phyloP scores from a whole-genome alignment of 345 rosid species.

The Dipteronia dyeriana region DNA sequence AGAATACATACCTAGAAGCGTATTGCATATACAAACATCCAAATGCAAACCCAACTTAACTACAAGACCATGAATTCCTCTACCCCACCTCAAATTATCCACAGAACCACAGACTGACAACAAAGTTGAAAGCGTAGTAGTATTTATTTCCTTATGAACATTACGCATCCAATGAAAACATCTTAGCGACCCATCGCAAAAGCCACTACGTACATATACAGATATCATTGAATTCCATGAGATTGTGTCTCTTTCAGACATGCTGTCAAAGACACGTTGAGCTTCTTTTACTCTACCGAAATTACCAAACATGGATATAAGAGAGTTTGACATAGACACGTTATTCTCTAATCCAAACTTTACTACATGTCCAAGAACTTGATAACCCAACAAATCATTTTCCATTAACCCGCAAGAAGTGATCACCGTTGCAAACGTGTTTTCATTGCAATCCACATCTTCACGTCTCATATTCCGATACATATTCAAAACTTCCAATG shows the following conservation, averaged over 20 bases:
- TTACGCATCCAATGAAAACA: constrained; percentile 58
- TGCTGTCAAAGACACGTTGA: constrained; percentile 45
- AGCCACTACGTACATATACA: constrained; percentile 57
- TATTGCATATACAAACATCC: constrained; percentile 57
- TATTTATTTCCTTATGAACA: constrained; percentile 49
- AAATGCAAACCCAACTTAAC: constrained; percentile 56
- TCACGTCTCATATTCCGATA: constrained; percentile 56
- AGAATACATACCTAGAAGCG: constrained; percentile 72
- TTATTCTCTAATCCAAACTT: constrained; percentile 59
- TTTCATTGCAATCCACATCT: constrained; percentile 59
- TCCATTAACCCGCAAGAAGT: constrained; percentile 61
- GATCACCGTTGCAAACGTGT: constrained; percentile 64
- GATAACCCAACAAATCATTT: constrained; percentile 54
- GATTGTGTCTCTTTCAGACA: constrained; percentile 65
- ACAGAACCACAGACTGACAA: constrained; percentile 58
- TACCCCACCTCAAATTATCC: constrained; percentile 67
- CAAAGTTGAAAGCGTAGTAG: constrained; percentile 68
- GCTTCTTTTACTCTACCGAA: constrained; percentile 52
- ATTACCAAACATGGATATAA: constrained; percentile 73
- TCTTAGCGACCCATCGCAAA: constrained; percentile 42
- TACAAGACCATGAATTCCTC: constrained; percentile 67
- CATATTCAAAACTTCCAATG: constrained; percentile 48
- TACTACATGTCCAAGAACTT: constrained; percentile 57
- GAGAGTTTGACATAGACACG: constrained; percentile 69
- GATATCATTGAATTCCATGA: constrained; percentile 81